Percentiles rank a stretch among this genome's conserved stretches.
Conservation (phyloP, 2,329 filamentous ascomycete genomes). For the Trichoderma simmonsii region DNA sequence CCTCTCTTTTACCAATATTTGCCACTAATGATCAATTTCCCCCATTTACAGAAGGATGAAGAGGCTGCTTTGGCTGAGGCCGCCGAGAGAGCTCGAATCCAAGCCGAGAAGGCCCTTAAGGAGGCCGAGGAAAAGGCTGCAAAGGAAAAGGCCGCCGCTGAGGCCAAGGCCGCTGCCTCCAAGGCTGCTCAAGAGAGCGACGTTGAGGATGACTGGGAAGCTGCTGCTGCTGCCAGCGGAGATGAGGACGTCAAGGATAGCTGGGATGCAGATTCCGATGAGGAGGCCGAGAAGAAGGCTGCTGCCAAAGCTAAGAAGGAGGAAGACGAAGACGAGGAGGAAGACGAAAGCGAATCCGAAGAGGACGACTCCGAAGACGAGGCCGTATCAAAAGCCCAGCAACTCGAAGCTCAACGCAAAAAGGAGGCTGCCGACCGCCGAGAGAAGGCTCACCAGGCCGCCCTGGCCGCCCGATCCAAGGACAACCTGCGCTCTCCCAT, state of each 20-base stretch:
- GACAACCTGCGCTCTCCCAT: constrained; percentile 96
- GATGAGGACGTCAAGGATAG: constrained; percentile 78
- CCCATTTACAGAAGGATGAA: constrained; percentile 59
- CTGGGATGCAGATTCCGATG: constrained; percentile 86
- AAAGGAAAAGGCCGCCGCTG: constrained; percentile 54
- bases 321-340: constrained; percentile 22
- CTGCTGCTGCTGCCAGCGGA: constrained; percentile 68
- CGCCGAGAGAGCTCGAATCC: constrained; percentile 64
- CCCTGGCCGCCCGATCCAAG: constrained; percentile 83
- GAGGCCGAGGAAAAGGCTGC: constrained; percentile 60
- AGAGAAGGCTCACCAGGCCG: constrained; percentile 87
- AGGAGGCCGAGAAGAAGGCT: constrained; percentile 53
- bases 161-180: constrained; percentile 51
- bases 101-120: constrained; percentile 65
- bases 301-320: constrained; percentile 28
- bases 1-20: not conserved
- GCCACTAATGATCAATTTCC: not conserved
- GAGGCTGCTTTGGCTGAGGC: constrained; percentile 76
- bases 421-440: constrained; percentile 84
- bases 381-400: constrained; percentile 67
- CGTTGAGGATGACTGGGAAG: constrained; percentile 84
- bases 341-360: constrained; percentile 27
- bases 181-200: constrained; percentile 58
- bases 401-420: constrained; percentile 74
- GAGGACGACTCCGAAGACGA: constrained; percentile 66